Evolutionary conservation across 257 asterid species (phyloP).

Genomic region (Primulina eburnea): DNA sequence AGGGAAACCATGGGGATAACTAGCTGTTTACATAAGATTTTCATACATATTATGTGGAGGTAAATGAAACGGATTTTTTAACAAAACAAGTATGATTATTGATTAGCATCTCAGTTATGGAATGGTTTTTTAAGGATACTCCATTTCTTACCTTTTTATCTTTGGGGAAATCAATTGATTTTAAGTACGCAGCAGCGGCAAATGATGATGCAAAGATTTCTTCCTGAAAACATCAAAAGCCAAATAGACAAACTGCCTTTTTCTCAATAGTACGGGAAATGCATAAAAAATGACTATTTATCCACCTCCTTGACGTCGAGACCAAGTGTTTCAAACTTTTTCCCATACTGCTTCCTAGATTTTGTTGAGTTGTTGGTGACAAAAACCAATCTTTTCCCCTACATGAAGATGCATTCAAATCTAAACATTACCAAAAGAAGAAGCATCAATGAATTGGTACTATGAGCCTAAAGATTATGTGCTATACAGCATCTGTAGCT

Average conservation of each 20-base stretch:
- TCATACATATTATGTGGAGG: constrained; percentile 3
- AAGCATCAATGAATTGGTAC: constrained; percentile 2
- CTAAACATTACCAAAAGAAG: constrained; percentile 11
- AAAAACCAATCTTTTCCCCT: constrained; percentile 96
- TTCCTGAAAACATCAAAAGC: constrained; percentile 54
- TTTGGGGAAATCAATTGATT: constrained; percentile 90
- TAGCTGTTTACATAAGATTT: constrained; percentile 7
- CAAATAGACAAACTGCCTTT: constrained; percentile 24
- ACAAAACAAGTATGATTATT: neutral
- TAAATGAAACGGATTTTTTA: constrained; percentile 11
- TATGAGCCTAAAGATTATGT: constrained; percentile 20
- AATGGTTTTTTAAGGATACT: constrained; percentile 17
- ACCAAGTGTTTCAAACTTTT: constrained; percentile 92
- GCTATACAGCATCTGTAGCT: constrained; percentile 14
- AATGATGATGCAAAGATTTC: constrained; percentile 98
- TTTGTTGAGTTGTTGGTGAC: constrained; percentile 99
- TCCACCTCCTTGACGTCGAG: constrained; percentile 80
- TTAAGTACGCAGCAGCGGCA: constrained; percentile 98
- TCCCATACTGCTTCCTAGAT: constrained; percentile 94
- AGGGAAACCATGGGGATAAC: constrained; percentile 2
- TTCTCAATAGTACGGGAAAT: neutral
- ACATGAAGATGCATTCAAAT: constrained; percentile 29
- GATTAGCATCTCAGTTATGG: neutral
- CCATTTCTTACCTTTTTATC: constrained; percentile 78
- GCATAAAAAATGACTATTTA: constrained; percentile 16